A percentile compares a stretch with the other conserved stretches of the same genome.
Conservation (phyloP, 164 flowering plant species). For the Magnolia kwangsiensis region DNA sequence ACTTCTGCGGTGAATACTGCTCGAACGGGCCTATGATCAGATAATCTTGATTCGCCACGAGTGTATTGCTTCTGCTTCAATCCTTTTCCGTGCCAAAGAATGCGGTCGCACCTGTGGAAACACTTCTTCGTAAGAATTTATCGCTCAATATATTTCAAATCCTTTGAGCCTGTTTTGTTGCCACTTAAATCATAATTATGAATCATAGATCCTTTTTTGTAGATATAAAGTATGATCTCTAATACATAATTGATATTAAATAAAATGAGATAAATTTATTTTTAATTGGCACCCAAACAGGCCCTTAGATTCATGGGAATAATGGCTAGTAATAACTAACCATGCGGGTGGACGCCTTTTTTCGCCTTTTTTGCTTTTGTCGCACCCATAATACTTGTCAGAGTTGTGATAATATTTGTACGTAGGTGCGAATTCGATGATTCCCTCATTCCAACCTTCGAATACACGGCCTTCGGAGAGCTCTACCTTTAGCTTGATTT, state of each 20-base stretch:
- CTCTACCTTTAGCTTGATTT: conserved; percentile 48
- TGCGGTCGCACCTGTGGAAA: conserved; percentile 78
- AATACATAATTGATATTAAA: background rate
- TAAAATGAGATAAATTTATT: background rate
- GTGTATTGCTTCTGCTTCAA: conserved; percentile 59
- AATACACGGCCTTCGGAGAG: conserved; percentile 37
- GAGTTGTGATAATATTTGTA: conserved; percentile 66
- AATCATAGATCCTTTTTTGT: background rate
- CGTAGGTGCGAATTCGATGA: conserved; percentile 75
- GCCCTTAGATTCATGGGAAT: background rate
- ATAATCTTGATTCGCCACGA: conserved; percentile 73
- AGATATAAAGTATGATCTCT: background rate
- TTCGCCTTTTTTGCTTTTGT: conserved; percentile 48
- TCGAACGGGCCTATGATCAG: conserved; percentile 84
- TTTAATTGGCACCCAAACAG: no score
- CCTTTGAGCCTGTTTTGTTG: no score
- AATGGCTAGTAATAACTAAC: conserved; percentile 26
- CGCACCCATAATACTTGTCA: conserved; percentile 60
- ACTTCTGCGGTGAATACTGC: conserved; percentile 60
- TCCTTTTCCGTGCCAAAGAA: conserved; percentile 80
- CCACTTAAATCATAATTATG: no score
- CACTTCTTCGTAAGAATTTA: no score
- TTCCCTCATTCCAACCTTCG: conserved; percentile 80
- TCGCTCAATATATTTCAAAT: no score
- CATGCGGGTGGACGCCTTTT: conserved; percentile 87